These are phyloP conservation scores for Paramarasmius palmivorus DNA, from an alignment of 1,284 basidiomycete genomes.

Conservation along the genomic window DNA sequence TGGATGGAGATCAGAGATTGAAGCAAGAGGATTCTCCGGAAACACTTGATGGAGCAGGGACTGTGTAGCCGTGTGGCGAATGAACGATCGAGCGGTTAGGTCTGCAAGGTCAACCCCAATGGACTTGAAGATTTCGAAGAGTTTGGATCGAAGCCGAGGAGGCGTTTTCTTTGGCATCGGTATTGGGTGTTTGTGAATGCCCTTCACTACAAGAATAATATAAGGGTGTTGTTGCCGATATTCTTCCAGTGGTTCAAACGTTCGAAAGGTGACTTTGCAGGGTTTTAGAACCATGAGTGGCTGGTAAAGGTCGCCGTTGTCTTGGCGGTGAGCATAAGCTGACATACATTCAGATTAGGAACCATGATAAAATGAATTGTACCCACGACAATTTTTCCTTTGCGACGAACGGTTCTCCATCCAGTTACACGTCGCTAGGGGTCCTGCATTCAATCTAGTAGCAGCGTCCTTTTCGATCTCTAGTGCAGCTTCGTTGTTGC, in stretches of 20 bases:
- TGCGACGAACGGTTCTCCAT: conserved; percentile 12
- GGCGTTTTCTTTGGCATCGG: conserved; percentile 20
- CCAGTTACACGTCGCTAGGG: conserved; percentile 15
- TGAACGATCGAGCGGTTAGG: conserved; percentile 21
- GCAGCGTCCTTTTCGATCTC: conserved; percentile 17
- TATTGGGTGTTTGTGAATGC: conserved; percentile 17
- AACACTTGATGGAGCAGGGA: conserved; percentile 10
- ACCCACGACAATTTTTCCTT: conserved; percentile 20
- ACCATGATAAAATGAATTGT: neutral
- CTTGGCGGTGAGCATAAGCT: conserved; percentile 10
- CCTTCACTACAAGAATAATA: conserved; percentile 12
- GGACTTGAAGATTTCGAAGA: conserved; percentile 10
- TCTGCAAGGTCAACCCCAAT: conserved; percentile 20
- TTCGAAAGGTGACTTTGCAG: conserved; percentile 12
- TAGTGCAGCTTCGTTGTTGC: conserved; percentile 19
- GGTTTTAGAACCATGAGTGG: conserved; percentile 3
- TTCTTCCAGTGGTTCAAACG: conserved; percentile 17
- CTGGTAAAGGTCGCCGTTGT: conserved; percentile 2
- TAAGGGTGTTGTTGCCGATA: conserved; percentile 12
- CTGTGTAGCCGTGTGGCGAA: conserved; percentile 17
- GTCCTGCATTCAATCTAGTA: conserved; percentile 17
- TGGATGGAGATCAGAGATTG: conserved; percentile 18
- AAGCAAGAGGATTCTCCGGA: conserved; percentile 5
- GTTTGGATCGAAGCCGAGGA: neutral
- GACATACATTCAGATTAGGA: conserved; percentile 9